These are phyloP conservation scores for Schizothecium vesticola DNA, from an alignment of 495 filamentous ascomycete species.

Conservation along the genomic window DNA sequence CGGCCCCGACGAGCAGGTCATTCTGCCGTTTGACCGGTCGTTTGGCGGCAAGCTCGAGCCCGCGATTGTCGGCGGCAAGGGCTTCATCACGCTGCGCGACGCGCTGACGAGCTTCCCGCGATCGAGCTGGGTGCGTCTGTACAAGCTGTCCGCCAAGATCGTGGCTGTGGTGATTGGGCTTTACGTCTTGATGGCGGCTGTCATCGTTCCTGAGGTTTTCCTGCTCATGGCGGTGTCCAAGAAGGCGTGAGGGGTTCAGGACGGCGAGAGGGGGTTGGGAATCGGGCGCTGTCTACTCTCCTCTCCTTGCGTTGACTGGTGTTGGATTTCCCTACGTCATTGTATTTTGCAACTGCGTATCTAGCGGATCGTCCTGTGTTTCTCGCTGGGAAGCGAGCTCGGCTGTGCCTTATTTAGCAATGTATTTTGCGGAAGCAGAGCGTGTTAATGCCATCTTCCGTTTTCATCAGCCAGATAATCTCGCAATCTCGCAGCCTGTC, in stretches of 20 bases:
- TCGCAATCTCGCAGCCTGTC: neutral
- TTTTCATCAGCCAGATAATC: neutral
- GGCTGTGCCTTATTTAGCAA: neutral
- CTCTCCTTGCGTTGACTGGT: neutral
- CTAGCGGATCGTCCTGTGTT: neutral
- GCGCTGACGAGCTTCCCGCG: conserved; percentile 68
- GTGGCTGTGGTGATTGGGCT: conserved; percentile 39
- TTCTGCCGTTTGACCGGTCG: conserved; percentile 49
- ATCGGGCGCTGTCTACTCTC: neutral
- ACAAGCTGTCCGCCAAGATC: conserved; percentile 65
- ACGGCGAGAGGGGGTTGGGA: too few species aligned
- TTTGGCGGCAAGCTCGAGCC: conserved; percentile 47
- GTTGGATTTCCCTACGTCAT: neutral
- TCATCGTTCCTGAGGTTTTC: conserved; percentile 32
- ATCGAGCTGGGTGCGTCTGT: conserved; percentile 57
- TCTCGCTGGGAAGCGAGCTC: neutral
- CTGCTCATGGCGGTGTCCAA: conserved; percentile 2
- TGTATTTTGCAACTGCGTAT: neutral
- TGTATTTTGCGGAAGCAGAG: neutral
- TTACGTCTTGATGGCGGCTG: conserved; percentile 38
- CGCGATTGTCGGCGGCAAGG: conserved; percentile 61
- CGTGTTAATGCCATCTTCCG: neutral
- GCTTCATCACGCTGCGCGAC: conserved; percentile 60
- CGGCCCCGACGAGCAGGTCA: conserved; percentile 42
- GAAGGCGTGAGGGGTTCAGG: neutral